These are phyloP conservation scores for Epichloe gansuensis DNA, from an alignment of 2,329 filamentous ascomycete genomes.

Conservation along the genomic window DNA sequence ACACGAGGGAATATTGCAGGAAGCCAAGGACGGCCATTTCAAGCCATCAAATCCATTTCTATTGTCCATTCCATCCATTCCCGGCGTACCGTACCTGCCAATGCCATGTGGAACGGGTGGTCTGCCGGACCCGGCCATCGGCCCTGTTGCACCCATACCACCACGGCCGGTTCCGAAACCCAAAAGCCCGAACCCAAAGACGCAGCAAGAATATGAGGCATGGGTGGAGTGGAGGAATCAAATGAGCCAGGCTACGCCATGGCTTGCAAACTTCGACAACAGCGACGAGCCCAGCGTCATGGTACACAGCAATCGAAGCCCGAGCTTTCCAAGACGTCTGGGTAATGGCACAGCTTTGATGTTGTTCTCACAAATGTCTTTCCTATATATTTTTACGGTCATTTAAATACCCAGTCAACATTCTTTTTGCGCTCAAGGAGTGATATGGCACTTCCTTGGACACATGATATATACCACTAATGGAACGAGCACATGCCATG, in stretches of 20 bases:
- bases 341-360: neutral
- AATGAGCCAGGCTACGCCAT: constrained; percentile 35
- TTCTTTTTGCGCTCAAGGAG: neutral
- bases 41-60: neutral
- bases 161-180: constrained; percentile 25
- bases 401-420: neutral
- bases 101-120: neutral
- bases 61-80: neutral
- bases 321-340: neutral
- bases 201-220: constrained; percentile 35
- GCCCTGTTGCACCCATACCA: constrained; percentile 5
- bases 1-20: neutral
- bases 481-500: neutral
- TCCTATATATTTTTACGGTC: neutral
- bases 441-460: neutral
- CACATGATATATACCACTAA: neutral
- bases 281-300: constrained; percentile 22
- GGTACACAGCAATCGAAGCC: constrained; percentile 3
- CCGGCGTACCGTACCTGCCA: neutral
- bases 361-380: neutral
- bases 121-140: neutral
- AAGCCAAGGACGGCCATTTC: neutral
- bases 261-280: constrained; percentile 33
- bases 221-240: constrained; percentile 36
- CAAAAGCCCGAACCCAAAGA: constrained; percentile 25